These are phyloP conservation scores for Linnemannia schmuckeri DNA, from an alignment of 192 early-diverging fungal genomes.

Conservation along the genomic window DNA sequence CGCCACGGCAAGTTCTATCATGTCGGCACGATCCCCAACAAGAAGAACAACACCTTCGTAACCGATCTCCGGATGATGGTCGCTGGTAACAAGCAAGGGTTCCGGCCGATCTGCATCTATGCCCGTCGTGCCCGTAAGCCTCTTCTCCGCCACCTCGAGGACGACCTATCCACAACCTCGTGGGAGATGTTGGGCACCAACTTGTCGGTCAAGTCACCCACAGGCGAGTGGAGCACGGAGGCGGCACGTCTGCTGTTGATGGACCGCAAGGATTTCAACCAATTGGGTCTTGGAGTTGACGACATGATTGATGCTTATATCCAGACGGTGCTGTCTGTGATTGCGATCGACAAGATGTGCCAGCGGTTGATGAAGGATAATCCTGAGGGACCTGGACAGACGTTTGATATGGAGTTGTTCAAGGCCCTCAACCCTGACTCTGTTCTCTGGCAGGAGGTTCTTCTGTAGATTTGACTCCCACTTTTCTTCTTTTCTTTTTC, in stretches of 20 bases:
- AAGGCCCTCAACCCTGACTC: conserved; percentile 72
- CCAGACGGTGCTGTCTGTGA: conserved; percentile 86
- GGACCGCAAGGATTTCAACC: conserved; percentile 94
- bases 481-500: background rate
- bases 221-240: conserved; percentile 87
- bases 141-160: conserved; percentile 59
- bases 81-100: conserved; percentile 77
- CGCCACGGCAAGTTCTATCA: conserved; percentile 87
- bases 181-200: conserved; percentile 96
- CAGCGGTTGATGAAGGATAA: conserved; percentile 62
- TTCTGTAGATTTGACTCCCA: conserved; percentile 10
- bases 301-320: conserved; percentile 92
- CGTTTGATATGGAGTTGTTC: conserved; percentile 71
- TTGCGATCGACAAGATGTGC: conserved; percentile 89
- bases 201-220: conserved; percentile 80
- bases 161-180: conserved; percentile 63
- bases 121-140: conserved; percentile 83
- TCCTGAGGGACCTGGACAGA: conserved; percentile 45
- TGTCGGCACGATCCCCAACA: conserved; percentile 92
- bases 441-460: conserved; percentile 68
- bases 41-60: conserved; percentile 89
- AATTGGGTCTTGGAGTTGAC: conserved; percentile 86
- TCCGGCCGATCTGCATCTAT: conserved; percentile 87
- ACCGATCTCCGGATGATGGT: conserved; percentile 91
- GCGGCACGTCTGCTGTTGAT: conserved; percentile 85